phyloP scores from a whole-genome alignment of 371 early-diverging fungal genomes.

The Mucor sp. region DNA sequence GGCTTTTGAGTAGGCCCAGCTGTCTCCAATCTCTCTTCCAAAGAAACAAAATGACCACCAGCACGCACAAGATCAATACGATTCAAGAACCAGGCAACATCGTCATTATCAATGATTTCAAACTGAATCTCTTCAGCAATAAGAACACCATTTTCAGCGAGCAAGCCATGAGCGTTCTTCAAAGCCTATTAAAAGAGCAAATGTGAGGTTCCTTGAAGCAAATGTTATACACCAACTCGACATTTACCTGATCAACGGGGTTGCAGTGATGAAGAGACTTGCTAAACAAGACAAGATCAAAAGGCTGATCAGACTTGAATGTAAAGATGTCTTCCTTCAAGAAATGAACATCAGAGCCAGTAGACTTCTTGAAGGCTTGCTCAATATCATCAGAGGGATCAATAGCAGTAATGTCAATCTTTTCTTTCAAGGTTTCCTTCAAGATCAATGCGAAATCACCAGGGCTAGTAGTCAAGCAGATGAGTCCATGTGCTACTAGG shows the following conservation, averaged over 20 bases:
- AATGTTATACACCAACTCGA: no score
- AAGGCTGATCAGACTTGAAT: slow-evolving; percentile 8
- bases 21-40: slow-evolving; percentile 2
- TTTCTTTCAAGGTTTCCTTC: slow-evolving; percentile 19
- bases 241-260: slow-evolving; percentile 28
- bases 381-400: slow-evolving; percentile 31
- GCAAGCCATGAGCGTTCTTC: slow-evolving; percentile 21
- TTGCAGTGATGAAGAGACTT: slow-evolving; percentile 44
- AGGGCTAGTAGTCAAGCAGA: no score
- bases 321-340: slow-evolving; percentile 16
- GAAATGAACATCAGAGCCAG: slow-evolving; percentile 11
- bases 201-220: neutral
- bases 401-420: slow-evolving; percentile 25
- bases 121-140: slow-evolving; percentile 34
- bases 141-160: slow-evolving; percentile 24
- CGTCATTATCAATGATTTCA: slow-evolving; percentile 4
- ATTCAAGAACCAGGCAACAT: slow-evolving; percentile 26
- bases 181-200: slow-evolving; percentile 19
- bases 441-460: slow-evolving; percentile 30
- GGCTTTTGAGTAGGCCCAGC: slow-evolving; percentile 4
- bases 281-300: slow-evolving; percentile 35
- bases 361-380: slow-evolving; percentile 9
- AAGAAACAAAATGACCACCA: slow-evolving; percentile 1
- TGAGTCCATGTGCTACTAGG: neutral
- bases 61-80: slow-evolving; percentile 27